Base-by-base conservation (phyloP, 2,329 filamentous ascomycete species). In the Colletotrichum somersetense region DNA sequence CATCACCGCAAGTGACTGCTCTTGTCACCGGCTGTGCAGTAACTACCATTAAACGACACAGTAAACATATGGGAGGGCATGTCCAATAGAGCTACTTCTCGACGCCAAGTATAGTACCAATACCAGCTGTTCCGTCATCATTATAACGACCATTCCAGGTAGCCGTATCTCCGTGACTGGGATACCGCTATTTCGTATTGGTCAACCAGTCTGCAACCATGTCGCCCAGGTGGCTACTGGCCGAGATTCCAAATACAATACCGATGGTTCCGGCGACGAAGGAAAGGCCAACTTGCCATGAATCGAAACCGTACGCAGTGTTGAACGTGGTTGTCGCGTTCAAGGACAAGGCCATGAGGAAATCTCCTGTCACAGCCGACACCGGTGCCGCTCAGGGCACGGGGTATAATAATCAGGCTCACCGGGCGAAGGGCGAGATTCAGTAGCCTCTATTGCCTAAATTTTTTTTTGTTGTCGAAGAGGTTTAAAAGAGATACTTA, bases 141-240 rank as follows among this genome's bases (percentile, higher is more conserved):
- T 78, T 74, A 86, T 88, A 0, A 87, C 81, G 14, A 83, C 77
- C 23, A 90, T 83, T 5, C 85, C 85, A 1, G 87, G 87, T 6
- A 91, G 78, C n/a, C 89, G 82, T 88, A 90, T 89, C 76, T 90
- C 88, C 0, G 89, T 87, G 62, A 89, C 85, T n/a, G 88, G 82
- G 26, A 90, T 82, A 6, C 89, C 89, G 5, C 84, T 82, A 74
- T 90, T 91, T 38, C 82, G 81, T 64, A 78, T 26, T 80, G 0
- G 89, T 90, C 30, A 87, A 80, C 66, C 79, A 82, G 61, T 87
- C 85, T 23, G 86, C 85, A 11, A 85, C 78, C 77, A 80, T 81
- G 75, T 89, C 85, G 2, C 83, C 83, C 0, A 86, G 75, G 40
- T 81, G 78, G 0, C 88, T 88, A 10, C 87, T 87, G 3, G 84